These are phyloP conservation scores for Setomelanomma holmii DNA, from an alignment of 2,329 filamentous ascomycete genomes.

Conservation along the genomic window DNA sequence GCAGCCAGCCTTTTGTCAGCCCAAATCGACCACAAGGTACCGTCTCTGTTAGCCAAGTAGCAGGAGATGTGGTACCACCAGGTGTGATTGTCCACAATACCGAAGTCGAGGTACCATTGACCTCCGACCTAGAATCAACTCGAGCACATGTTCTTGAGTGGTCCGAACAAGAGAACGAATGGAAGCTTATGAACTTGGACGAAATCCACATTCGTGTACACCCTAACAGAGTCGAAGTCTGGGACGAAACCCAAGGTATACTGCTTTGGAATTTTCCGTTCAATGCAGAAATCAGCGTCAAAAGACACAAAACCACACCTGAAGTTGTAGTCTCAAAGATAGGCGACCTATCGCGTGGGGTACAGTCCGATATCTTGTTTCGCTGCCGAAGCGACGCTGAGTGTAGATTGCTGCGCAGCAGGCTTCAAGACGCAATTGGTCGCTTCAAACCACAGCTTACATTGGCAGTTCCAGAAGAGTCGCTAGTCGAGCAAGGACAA, in stretches of 20 bases:
- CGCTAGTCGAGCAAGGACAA: not conserved
- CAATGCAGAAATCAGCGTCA: conserved; percentile 1
- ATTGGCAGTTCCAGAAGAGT: too few species aligned
- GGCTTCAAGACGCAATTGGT: conserved; percentile 7
- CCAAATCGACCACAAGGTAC: conserved; percentile 20
- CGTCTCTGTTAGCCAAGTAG: conserved; percentile 3
- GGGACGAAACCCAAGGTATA: conserved; percentile 13
- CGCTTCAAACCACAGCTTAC: too few species aligned
- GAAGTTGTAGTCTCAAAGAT: conserved; percentile 4
- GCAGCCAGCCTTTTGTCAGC: conserved; percentile 27
- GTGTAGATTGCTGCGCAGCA: conserved; percentile 6
- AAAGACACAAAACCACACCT: conserved; percentile 1
- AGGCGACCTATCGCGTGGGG: not conserved
- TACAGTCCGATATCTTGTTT: conserved; percentile 10
- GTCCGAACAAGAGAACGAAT: conserved; percentile 13
- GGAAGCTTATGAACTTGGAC: conserved; percentile 17
- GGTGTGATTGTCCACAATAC: conserved; percentile 10
- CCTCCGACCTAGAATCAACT: conserved; percentile 16
- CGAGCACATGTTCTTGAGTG: conserved; percentile 25
- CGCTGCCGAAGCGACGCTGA: conserved; percentile 3
- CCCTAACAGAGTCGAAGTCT: conserved; percentile 21
- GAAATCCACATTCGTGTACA: conserved; percentile 25
- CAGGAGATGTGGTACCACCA: conserved; percentile 4
- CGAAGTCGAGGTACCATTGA: conserved; percentile 10
- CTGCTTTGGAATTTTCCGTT: not conserved